A percentile compares a stretch with the other conserved stretches of the same genome.
These are phyloP conservation scores for Ceratobasidium sp. DNA, from an alignment of 1,284 basidiomycete genomes.

Conservation along the genomic window DNA sequence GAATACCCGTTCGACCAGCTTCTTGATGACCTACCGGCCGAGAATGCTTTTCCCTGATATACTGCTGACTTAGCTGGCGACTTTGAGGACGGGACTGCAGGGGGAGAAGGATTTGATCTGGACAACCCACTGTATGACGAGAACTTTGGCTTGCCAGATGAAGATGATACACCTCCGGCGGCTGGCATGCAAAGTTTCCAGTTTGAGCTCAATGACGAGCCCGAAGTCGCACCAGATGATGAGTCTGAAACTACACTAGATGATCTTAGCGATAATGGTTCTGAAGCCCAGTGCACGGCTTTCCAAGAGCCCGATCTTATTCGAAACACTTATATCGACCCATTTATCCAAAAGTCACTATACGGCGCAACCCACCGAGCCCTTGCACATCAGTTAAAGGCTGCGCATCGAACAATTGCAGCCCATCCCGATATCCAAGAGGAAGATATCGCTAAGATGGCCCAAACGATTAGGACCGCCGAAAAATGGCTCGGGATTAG, in stretches of 20 bases:
- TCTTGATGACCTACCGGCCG: background rate
- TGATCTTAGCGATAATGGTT: background rate
- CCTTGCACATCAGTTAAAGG: background rate
- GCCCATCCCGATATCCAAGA: background rate
- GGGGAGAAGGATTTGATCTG: background rate
- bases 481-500: background rate
- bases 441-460: conserved; percentile 21
- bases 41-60: background rate
- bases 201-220: background rate
- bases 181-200: too few species aligned
- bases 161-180: background rate
- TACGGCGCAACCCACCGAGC: conserved; percentile 11
- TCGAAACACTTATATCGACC: background rate
- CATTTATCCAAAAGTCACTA: background rate
- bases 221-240: background rate
- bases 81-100: background rate
- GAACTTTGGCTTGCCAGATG: conserved; percentile 13
- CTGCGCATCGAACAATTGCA: conserved; percentile 13
- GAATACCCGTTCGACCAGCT: conserved; percentile 24
- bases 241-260: background rate
- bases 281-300: background rate
- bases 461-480: conserved; percentile 17
- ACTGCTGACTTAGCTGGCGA: background rate
- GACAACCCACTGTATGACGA: background rate
- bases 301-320: conserved; percentile 9